Conservation (phyloP, 495 filamentous ascomycete species). For the Trypethelium eluteriae region DNA sequence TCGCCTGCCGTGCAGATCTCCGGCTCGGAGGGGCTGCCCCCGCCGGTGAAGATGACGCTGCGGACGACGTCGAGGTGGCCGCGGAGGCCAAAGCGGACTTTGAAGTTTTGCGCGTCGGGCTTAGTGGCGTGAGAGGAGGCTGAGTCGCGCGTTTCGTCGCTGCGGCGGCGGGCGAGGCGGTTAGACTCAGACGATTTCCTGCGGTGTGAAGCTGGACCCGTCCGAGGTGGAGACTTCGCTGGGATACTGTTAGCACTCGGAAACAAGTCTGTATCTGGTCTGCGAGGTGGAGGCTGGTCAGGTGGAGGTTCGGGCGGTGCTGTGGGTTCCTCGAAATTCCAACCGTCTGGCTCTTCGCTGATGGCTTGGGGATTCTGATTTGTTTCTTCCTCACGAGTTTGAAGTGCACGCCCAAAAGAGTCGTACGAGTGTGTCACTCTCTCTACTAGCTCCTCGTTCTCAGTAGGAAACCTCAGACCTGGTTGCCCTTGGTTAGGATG, state of each 20-base stretch:
- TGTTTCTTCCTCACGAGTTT: conserved; percentile 37
- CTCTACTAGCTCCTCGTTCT: conserved; percentile 48
- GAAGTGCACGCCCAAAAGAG: conserved; percentile 44
- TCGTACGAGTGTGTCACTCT: conserved; percentile 53
- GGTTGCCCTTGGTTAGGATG: background rate
- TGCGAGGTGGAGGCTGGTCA: conserved; percentile 44
- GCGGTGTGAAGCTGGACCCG: conserved; percentile 60
- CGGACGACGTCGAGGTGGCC: conserved; percentile 92
- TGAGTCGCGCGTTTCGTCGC: conserved; percentile 37
- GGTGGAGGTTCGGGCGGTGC: conserved; percentile 41
- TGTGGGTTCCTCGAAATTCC: conserved; percentile 81
- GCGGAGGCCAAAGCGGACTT: conserved; percentile 82
- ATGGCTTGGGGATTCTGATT: conserved; percentile 17
- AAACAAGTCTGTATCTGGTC: conserved; percentile 79
- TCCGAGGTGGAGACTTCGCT: conserved; percentile 65
- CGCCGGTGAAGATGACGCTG: conserved; percentile 90
- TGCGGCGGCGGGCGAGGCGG: conserved; percentile 51
- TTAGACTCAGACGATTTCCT: conserved; percentile 62
- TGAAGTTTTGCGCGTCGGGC: conserved; percentile 48
- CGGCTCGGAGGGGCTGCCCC: conserved; percentile 85
- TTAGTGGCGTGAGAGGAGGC: conserved; percentile 49
- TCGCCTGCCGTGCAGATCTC: conserved; percentile 96
- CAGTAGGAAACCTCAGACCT: background rate
- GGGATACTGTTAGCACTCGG: conserved; percentile 71
- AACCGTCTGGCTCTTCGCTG: conserved; percentile 60